Percentiles rank a stretch among this genome's conserved stretches.
phyloP scores from a whole-genome alignment of 208 protist species.

The Trypanosoma platydactyli region DNA sequence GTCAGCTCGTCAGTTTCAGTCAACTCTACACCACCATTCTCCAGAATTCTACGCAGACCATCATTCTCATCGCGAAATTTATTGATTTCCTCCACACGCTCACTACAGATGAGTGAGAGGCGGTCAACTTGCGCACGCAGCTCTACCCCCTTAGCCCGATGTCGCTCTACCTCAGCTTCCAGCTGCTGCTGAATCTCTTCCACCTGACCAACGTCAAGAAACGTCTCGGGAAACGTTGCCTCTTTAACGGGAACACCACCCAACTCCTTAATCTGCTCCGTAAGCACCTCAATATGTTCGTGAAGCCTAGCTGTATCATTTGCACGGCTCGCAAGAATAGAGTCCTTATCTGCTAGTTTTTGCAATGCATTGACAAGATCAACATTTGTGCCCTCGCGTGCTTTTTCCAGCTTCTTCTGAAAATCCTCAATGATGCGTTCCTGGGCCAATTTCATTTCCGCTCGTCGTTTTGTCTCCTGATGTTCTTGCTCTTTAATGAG shows the following conservation, averaged over 20 bases:
- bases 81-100: slow-evolving; percentile 61
- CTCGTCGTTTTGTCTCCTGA: slow-evolving; percentile 70
- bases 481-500: slow-evolving; percentile 83
- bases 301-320: slow-evolving; percentile 83
- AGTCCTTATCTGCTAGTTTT: slow-evolving; percentile 79
- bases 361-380: slow-evolving; percentile 69
- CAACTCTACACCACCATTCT: slow-evolving; percentile 27
- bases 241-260: slow-evolving; percentile 41
- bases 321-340: slow-evolving; percentile 71
- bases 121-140: slow-evolving; percentile 78
- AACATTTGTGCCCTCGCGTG: slow-evolving; percentile 76
- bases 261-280: slow-evolving; percentile 52
- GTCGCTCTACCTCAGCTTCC: slow-evolving; percentile 57
- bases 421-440: slow-evolving; percentile 86
- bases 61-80: slow-evolving; percentile 29
- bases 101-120: slow-evolving; percentile 47
- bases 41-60: slow-evolving; percentile 41
- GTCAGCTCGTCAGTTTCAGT: slow-evolving; percentile 46
- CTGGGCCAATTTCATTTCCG: slow-evolving; percentile 75
- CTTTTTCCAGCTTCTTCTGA: slow-evolving; percentile 75
- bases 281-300: slow-evolving; percentile 63
- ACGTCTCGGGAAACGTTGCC: slow-evolving; percentile 61
- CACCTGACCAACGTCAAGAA: slow-evolving; percentile 80
- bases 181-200: slow-evolving; percentile 74
- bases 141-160: slow-evolving; percentile 65